Conservation (phyloP, 352 stramenopile genomes). For the Phytophthora cactorum region DNA sequence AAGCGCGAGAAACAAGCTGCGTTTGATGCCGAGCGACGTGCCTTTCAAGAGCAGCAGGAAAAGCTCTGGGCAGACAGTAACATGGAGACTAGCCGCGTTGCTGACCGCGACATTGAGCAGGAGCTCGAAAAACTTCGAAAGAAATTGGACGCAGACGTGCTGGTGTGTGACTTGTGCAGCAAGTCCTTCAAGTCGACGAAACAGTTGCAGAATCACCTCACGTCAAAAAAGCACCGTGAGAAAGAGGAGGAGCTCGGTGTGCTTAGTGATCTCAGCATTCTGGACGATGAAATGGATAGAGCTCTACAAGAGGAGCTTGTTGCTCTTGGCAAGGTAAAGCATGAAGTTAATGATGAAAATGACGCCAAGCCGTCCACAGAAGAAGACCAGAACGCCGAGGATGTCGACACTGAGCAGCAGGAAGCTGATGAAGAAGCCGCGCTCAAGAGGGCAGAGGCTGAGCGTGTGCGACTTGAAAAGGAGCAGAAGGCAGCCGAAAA, state of each 20-base stretch:
- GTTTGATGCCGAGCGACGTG: conserved; percentile 63
- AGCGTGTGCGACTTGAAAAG: conserved; percentile 67
- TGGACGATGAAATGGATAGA: conserved; percentile 71
- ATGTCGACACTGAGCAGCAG: conserved; percentile 32
- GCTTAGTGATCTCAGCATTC: conserved; percentile 51
- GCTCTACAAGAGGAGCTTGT: conserved; percentile 66
- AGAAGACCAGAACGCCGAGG: conserved; percentile 15
- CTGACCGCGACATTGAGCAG: conserved; percentile 63
- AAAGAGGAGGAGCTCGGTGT: conserved; percentile 78
- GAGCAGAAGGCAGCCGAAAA: conserved; percentile 83
- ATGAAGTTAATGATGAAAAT: conserved; percentile 2
- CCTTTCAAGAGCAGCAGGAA: conserved; percentile 75
- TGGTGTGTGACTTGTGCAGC: conserved; percentile 81
- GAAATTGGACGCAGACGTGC: conserved; percentile 73
- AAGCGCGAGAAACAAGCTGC: conserved; percentile 64
- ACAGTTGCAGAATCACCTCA: conserved; percentile 82
- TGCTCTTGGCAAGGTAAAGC: conserved; percentile 42
- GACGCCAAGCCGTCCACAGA: conserved; percentile 8
- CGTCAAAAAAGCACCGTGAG: conserved; percentile 84
- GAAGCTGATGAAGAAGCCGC: conserved; percentile 44
- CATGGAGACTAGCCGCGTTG: conserved; percentile 52
- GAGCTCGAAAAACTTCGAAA: conserved; percentile 69
- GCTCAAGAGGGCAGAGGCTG: conserved; percentile 42
- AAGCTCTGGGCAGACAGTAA: conserved; percentile 58
- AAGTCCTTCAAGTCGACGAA: conserved; percentile 89